These are phyloP conservation scores for Hypericum androsaemum DNA, from an alignment of 345 rosid genomes.

Conservation along the genomic window DNA sequence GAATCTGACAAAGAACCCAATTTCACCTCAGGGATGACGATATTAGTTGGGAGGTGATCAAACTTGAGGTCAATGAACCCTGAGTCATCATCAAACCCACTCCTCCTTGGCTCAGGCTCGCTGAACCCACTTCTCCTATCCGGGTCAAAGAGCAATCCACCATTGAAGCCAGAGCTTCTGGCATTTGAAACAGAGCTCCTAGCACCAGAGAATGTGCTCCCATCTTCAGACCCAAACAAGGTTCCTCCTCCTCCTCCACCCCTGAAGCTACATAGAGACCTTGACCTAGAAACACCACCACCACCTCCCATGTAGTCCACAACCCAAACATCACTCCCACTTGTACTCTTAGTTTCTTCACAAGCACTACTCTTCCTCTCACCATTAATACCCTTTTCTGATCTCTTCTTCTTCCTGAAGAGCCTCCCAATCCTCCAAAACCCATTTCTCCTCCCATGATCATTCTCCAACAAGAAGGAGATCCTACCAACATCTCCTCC, in stretches of 20 bases:
- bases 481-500: slow-evolving; percentile 44
- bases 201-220: slow-evolving; percentile 35
- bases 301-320: slow-evolving; percentile 47
- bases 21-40: slow-evolving; percentile 25
- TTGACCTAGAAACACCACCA: slow-evolving; percentile 56
- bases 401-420: slow-evolving; percentile 44
- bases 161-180: slow-evolving; percentile 71
- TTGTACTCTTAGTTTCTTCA: no score
- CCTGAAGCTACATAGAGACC: slow-evolving; percentile 83
- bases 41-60: slow-evolving; percentile 24
- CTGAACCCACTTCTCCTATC: slow-evolving; percentile 80
- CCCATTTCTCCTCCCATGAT: slow-evolving; percentile 36
- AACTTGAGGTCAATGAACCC: slow-evolving; percentile 88
- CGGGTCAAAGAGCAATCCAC: slow-evolving; percentile 49
- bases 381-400: slow-evolving; percentile 21
- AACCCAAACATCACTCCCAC: slow-evolving; percentile 65
- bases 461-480: slow-evolving; percentile 75
- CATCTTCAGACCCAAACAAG: slow-evolving; percentile 65
- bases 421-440: slow-evolving; percentile 72
- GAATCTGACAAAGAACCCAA: slow-evolving; percentile 28
- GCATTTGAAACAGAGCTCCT: slow-evolving; percentile 61
- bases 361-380: slow-evolving; percentile 27
- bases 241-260: slow-evolving; percentile 13
- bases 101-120: slow-evolving; percentile 57
- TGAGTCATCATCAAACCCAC: slow-evolving; percentile 71